Base-by-base conservation (phyloP, 75 land plant genomes). In the Sequoiadendron giganteum region DNA sequence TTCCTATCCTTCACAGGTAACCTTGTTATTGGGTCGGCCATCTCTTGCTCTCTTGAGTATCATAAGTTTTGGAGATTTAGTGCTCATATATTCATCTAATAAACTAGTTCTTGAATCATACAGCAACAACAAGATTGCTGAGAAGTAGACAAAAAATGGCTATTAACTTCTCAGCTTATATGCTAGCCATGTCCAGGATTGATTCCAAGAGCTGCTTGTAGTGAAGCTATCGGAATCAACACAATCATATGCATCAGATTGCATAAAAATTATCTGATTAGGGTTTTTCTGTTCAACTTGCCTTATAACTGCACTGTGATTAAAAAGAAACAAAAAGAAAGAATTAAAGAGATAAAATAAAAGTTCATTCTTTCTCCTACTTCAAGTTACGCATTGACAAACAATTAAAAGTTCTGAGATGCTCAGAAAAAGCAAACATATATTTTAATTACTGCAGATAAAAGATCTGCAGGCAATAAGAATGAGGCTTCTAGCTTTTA, bases 21-120 rank as follows among this genome's bases (percentile, higher is more conserved):
- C 78, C n/a, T 34, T 75, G 85, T 19, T 38, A 85, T 30, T 85
- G 86, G 58, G 42, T 85, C 42, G 9, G 68, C 86, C 86, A 85
- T 85, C 52, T 36, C 15, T 56, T 4, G 5, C 32, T 38, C 14
- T 56, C 38, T 85, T 18, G 65, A 18, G 21, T 16, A 85, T 54
- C 86, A 85, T 85, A 55, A 49, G 86, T 34, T 85, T 82, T 25
- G 52, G 32, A 16, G 11, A 28, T 9, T 82, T 47, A 7, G 21
- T 34, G 68, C 1, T 85, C 86, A 56, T 85, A 36, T 54, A 56
- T 55, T 25, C 36, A 49, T 85, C 65, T n/a, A 28, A 6, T 28
- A 10, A 48, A 84, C 28, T 34, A 30, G 19, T 38, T 3, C 30
- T n/a, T 43, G 61, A 16, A 36, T 13, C 13, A 36, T 85, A 1